Conservation (phyloP, 163 green algal species). For the Trebouxia gelatinosa region DNA sequence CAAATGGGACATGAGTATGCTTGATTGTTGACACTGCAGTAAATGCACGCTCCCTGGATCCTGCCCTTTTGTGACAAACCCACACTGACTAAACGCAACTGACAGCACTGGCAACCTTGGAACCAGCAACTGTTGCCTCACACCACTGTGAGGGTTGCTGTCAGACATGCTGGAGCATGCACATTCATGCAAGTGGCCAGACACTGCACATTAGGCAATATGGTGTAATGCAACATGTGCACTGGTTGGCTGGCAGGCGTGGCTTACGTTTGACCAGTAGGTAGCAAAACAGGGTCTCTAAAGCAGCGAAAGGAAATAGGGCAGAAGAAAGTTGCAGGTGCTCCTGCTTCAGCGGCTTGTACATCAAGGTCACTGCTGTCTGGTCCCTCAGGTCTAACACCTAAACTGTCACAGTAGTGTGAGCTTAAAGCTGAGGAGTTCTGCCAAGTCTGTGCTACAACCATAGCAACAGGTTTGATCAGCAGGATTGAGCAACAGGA, state of each 20-base stretch:
- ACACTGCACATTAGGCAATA: neutral
- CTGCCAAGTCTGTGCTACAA: neutral
- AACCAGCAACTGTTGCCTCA: neutral
- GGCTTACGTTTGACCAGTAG: slow-evolving; percentile 52
- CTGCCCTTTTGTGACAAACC: too few species aligned
- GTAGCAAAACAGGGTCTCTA: slow-evolving; percentile 60
- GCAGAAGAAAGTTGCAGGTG: slow-evolving; percentile 62
- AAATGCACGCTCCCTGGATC: too few species aligned
- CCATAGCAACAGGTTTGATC: too few species aligned
- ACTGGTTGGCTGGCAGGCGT: neutral
- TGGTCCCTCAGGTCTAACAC: slow-evolving; percentile 10
- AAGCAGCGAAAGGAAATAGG: slow-evolving; percentile 60
- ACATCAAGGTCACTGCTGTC: slow-evolving; percentile 43
- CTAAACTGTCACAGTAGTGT: neutral
- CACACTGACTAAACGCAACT: too few species aligned
- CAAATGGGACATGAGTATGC: slow-evolving; percentile 20
- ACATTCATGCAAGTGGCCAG: neutral
- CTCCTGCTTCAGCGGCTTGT: slow-evolving; percentile 42
- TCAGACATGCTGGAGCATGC: neutral
- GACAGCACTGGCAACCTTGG: neutral
- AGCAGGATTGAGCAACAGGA: too few species aligned
- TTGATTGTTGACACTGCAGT: neutral
- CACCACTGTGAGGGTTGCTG: neutral
- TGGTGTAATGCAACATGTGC: neutral
- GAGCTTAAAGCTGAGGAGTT: neutral